Evolutionary conservation across 129 eudicot species (phyloP), one percentile per base, ranked within the genome.

Genomic region (Flaveria robusta): DNA sequence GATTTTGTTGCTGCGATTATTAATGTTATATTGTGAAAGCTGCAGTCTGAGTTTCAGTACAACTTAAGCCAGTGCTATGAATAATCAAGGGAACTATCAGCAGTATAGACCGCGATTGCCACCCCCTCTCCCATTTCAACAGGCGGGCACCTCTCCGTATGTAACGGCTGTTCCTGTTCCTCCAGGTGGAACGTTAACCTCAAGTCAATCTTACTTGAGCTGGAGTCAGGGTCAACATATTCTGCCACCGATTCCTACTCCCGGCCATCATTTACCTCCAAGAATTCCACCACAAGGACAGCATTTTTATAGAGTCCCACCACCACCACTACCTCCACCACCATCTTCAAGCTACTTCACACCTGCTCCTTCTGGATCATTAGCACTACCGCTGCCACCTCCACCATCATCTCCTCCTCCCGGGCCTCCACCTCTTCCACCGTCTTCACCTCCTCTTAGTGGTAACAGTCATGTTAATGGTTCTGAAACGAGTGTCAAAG

Each of bases 381-480:
- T 67, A 68, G 51, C 22, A 80, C 62, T 64, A 45, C 86, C 80
- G 4, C 89, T 86, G 2, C 80, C 81, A 41, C 80, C 82, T 23
- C 91, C 85, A 24, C 92, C 84, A 2, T 81, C 88, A 10, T 59
- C 85, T 70, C 78, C 89, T 26, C 92, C 89, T 60, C 92, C 92
- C 2, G 83, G 85, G 59, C 83, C 84, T 79, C 96, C 93, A 81
- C 97, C 96, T 47, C 91, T 73, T 66, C 98, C 98, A 43, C 84
- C 90, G 45, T 59, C 92, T 68, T 81, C 89, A 26, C 93, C 88
- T 19, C 83, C 84, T 49, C 56, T 22, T 59, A 52, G 34, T 54
- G 66, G 19, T 5, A 18, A 19, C 12, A 55, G 20, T 72, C 76
- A 41, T 64, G 77, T 39, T 39, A 31, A 50, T 62, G 83, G 62